Conservation (phyloP, 352 stramenopile species). For the Phytopythium delawarense region DNA sequence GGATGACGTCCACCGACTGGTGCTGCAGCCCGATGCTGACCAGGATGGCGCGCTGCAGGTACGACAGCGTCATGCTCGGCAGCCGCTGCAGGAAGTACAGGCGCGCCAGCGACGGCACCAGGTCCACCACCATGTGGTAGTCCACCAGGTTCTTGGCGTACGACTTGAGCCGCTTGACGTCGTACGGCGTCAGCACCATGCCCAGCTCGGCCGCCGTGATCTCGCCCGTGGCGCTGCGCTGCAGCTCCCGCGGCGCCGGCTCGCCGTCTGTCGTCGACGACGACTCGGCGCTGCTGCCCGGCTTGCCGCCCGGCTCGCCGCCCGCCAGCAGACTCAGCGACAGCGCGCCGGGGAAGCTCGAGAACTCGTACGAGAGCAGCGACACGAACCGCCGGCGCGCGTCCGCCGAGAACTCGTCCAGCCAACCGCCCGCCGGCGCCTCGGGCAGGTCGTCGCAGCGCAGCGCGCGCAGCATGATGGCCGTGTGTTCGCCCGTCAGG, state of each 20-base stretch:
- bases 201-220: constrained; percentile 85
- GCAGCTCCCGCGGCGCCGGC: constrained; percentile 16
- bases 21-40: constrained; percentile 93
- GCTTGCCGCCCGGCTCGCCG: constrained; percentile 30
- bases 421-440: constrained; percentile 86
- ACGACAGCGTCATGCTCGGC: constrained; percentile 91
- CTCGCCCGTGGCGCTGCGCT: constrained; percentile 68
- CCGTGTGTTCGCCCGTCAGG: constrained; percentile 97
- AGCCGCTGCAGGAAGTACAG: constrained; percentile 96
- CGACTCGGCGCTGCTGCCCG: background rate
- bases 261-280: constrained; percentile 7
- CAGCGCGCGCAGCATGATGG: constrained; percentile 88
- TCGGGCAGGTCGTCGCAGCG: constrained; percentile 74
- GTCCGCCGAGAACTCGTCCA: constrained; percentile 94
- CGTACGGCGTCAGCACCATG: constrained; percentile 95
- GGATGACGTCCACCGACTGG: constrained; percentile 93
- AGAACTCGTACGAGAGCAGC: constrained; percentile 93
- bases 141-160: constrained; percentile 99
- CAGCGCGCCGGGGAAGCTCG: constrained; percentile 87
- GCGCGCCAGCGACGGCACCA: constrained; percentile 92
- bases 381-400: constrained; percentile 92
- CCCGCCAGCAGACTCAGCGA: constrained; percentile 90
- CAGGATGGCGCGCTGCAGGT: constrained; percentile 95
- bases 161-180: constrained; percentile 96
- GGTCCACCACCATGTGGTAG: constrained; percentile 99